phyloP scores from a whole-genome alignment of 306 rosid genomes.

The Medicago lupulina region DNA sequence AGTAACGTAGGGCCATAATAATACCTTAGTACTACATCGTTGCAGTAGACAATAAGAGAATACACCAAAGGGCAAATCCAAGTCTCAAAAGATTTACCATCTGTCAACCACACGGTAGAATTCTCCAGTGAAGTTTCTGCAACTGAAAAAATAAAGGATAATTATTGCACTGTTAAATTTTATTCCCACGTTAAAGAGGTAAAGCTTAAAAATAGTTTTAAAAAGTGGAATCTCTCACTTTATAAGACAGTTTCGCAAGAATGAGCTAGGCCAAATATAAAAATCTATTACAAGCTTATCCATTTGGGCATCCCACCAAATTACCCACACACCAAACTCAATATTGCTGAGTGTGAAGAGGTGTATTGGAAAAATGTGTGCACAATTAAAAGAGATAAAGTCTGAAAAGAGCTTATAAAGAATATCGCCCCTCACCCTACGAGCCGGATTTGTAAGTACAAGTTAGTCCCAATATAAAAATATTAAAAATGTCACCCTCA shows the following conservation, averaged over 20 bases:
- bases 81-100: constrained; percentile 71
- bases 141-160: constrained; percentile 52
- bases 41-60: constrained; percentile 70
- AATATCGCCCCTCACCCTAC: background rate
- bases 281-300: background rate
- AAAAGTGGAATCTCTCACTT: background rate
- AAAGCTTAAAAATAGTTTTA: background rate
- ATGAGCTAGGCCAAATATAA: background rate
- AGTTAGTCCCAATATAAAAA: background rate
- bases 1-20: constrained; percentile 34
- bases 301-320: background rate
- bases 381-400: background rate
- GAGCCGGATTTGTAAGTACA: background rate
- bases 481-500: background rate
- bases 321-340: background rate
- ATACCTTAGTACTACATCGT: constrained; percentile 84
- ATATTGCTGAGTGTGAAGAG: background rate
- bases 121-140: constrained; percentile 70
- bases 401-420: background rate
- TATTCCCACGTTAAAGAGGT: background rate
- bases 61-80: constrained; percentile 89
- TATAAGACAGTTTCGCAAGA: background rate
- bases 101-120: constrained; percentile 72
- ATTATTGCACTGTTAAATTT: constrained; percentile 19
- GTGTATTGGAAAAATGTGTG: background rate